A percentile compares a stretch with the other conserved stretches of the same genome.
Evolutionary conservation across 305 asterid genomes (phyloP).

Genomic region (Solanum hybrid): DNA sequence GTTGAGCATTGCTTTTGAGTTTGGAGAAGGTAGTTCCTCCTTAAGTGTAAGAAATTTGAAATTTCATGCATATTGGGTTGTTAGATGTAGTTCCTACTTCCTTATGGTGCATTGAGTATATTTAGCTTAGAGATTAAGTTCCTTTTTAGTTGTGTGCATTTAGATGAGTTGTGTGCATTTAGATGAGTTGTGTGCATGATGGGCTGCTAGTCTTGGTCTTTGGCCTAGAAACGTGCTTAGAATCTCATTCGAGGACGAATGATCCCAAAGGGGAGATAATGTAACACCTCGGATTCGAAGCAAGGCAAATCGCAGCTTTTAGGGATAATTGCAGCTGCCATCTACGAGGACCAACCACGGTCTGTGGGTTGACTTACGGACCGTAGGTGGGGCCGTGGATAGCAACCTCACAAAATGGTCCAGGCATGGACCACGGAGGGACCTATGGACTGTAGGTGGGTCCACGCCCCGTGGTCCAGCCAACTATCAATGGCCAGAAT

Average conservation of each 20-base stretch:
- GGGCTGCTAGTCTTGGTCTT: background rate
- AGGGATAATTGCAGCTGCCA: background rate
- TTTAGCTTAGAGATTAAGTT: background rate
- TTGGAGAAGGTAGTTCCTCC: background rate
- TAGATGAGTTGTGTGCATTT: background rate
- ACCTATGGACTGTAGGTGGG: background rate
- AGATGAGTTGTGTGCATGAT: background rate
- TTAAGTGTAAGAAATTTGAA: background rate
- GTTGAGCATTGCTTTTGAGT: background rate
- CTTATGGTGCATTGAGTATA: background rate
- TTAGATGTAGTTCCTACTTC: background rate
- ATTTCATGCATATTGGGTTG: background rate
- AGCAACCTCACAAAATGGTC: background rate
- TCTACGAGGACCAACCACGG: background rate
- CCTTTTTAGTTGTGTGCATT: background rate
- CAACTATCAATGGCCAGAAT: background rate
- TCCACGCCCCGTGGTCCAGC: background rate
- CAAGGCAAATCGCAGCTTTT: background rate
- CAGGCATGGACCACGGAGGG: background rate
- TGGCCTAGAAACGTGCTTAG: background rate
- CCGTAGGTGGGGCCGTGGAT: background rate
- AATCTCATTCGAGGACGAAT: background rate
- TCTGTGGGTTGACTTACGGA: background rate
- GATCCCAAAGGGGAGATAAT: background rate
- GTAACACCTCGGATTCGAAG: background rate